Evolutionary conservation across 2,329 filamentous ascomycete species (phyloP), one percentile per base, ranked within the genome.

Genomic region (Tothia fuscella): DNA sequence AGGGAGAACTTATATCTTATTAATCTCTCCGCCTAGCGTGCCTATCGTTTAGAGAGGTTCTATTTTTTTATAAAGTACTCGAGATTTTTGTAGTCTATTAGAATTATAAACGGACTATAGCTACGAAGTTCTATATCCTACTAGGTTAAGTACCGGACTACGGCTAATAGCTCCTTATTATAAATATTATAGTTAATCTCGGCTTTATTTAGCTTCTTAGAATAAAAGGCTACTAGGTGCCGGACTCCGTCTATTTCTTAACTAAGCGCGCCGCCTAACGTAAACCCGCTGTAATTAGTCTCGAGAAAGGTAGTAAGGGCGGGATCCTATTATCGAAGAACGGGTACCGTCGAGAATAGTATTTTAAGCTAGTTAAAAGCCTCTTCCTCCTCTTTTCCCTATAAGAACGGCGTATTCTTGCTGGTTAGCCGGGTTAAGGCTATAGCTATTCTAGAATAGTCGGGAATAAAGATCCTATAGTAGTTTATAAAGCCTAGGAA

Each of bases 121-220:
- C n/a, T n/a, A n/a, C n/a, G n/a, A n/a, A n/a, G n/a, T n/a, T n/a
- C n/a, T n/a, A n/a, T n/a, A n/a, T n/a, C n/a, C n/a, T n/a, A n/a
- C n/a, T 31, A 31, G 10, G 10, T 4, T 12, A 4, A 5, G 29
- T 31, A 31, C 29, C 35, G 34, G 19, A 61, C 41, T 29, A 62
- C 55, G 3, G 54, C 54, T 7, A 60, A 24, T 2, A 62, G 48
- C 48, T 59, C 53, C 39, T 60, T 59, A 38, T 61, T 44, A 35
- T 59, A 49, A 16, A 58, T 56, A 2, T 57, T 32, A 44, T 59
- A 60, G 44, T 59, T 60, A 6, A 36, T 47, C 45, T 58, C 43
- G 1, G 43, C 46, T 7, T 37, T 45, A 12, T 19, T 34, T 26
- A 54, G 42, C 33, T 53, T 55, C 37, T 42, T 47, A 9, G 40